phyloP scores from a whole-genome alignment of 129 eudicot genomes.

The Mikania micrantha region DNA sequence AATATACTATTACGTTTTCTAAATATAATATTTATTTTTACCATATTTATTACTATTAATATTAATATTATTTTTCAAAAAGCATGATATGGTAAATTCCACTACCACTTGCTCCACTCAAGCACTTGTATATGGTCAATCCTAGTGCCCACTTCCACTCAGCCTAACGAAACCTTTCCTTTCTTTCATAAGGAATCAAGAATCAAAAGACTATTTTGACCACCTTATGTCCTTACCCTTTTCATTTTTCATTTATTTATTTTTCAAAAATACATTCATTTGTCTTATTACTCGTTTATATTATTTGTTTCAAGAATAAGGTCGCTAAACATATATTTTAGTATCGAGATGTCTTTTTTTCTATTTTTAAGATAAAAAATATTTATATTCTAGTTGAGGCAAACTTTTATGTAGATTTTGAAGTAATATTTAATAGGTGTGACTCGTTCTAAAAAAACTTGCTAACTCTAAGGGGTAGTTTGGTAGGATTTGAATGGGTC shows the following conservation, averaged over 20 bases:
- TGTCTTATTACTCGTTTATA: conserved; percentile 17
- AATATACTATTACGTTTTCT: background rate
- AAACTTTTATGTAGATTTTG: too few relatives aligned
- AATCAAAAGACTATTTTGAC: conserved; percentile 27
- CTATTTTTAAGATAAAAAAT: too few relatives aligned
- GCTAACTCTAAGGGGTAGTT: too few relatives aligned
- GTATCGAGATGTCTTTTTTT: too few relatives aligned
- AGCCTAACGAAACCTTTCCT: conserved; percentile 25
- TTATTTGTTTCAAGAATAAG: conserved; percentile 8
- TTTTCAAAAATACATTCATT: conserved; percentile 13
- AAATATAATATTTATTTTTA: background rate
- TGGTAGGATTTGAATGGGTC: too few relatives aligned
- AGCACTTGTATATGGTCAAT: conserved; percentile 23
- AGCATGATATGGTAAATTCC: conserved; percentile 6
- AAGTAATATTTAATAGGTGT: too few relatives aligned
- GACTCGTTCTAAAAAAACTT: too few relatives aligned
- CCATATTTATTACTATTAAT: background rate
- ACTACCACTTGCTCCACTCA: conserved; percentile 21
- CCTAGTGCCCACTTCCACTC: conserved; percentile 35
- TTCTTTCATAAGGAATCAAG: conserved; percentile 28
- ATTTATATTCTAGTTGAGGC: too few relatives aligned
- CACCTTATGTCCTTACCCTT: too few relatives aligned
- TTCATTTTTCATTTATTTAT: conserved; percentile 22
- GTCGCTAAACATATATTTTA: too few relatives aligned
- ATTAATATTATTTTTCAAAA: background rate